These are phyloP conservation scores for Saccharomycopsis schoenii DNA, from an alignment of 805 yeast species.

Conservation along the genomic window DNA sequence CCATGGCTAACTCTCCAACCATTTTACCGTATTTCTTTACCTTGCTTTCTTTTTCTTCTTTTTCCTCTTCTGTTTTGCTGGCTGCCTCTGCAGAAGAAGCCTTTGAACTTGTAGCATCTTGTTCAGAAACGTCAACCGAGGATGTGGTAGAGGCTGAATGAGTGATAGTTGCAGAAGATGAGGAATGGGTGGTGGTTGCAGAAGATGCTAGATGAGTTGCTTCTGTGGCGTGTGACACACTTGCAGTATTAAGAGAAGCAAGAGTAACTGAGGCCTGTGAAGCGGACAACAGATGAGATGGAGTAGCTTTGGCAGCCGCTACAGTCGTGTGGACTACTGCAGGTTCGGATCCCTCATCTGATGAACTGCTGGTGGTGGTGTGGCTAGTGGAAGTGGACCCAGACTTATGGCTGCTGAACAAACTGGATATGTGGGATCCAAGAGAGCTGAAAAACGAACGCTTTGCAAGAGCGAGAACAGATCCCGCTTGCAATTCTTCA, in stretches of 20 bases:
- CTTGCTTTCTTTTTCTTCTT: neutral
- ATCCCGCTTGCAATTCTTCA: neutral
- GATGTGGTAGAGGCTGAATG: neutral
- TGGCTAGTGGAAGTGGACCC: neutral
- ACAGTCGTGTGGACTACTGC: neutral
- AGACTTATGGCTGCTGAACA: neutral
- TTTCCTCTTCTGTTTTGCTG: neutral
- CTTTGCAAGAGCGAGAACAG: neutral
- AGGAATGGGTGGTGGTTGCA: neutral
- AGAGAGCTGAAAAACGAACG: neutral
- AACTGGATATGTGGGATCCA: neutral
- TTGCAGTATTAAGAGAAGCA: neutral
- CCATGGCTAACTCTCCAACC: neutral
- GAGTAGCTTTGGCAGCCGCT: neutral
- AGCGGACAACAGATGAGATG: neutral
- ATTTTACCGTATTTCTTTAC: neutral
- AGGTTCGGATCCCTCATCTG: neutral
- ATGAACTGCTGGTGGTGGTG: neutral
- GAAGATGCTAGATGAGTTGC: neutral
- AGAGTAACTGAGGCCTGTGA: neutral
- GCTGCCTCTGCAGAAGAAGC: neutral
- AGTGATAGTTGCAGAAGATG: neutral
- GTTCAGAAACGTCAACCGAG: neutral
- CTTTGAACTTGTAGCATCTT: neutral
- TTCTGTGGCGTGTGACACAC: no score